Conservation (phyloP, 1,139 yeast species). For the Scheffersomyces segobiensis region DNA sequence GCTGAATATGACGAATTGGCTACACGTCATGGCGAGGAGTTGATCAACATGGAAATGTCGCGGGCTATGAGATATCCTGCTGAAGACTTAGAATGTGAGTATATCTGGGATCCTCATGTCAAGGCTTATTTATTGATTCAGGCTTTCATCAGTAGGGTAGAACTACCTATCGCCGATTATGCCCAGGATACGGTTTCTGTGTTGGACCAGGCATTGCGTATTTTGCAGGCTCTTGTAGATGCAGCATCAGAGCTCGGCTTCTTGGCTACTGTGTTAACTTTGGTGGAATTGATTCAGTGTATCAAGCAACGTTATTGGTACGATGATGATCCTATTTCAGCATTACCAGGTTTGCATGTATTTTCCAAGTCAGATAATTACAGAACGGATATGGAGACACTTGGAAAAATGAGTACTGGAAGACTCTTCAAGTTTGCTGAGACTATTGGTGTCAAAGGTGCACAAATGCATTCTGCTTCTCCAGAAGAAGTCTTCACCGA, state of each 20-base stretch:
- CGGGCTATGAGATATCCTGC: slow-evolving; percentile 77
- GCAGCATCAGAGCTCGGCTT: slow-evolving; percentile 85
- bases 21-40: slow-evolving; percentile 92
- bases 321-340: slow-evolving; percentile 68
- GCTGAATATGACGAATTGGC: slow-evolving; percentile 91
- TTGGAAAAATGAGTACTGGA: slow-evolving; percentile 24
- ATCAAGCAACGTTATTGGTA: slow-evolving; percentile 88
- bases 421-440: slow-evolving; percentile 34
- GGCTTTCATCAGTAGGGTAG: slow-evolving; percentile 81
- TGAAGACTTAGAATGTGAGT: slow-evolving; percentile 61
- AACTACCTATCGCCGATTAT: slow-evolving; percentile 92
- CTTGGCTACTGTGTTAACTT: slow-evolving; percentile 55
- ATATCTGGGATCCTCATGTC: slow-evolving; percentile 95
- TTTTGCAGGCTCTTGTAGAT: slow-evolving; percentile 89
- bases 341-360: slow-evolving; percentile 69
- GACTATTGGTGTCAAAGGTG: slow-evolving; percentile 33
- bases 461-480: slow-evolving; percentile 24
- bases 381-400: slow-evolving; percentile 11
- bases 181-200: slow-evolving; percentile 92
- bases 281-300: slow-evolving; percentile 78
- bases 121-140: slow-evolving; percentile 84
- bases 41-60: slow-evolving; percentile 88
- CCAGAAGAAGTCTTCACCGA: slow-evolving; percentile 12
- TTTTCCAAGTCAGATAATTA: slow-evolving; percentile 9
- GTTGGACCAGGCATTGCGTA: slow-evolving; percentile 90